A percentile compares a stretch with the other conserved stretches of the same genome.
Evolutionary conservation across 2,329 filamentous ascomycete species (phyloP).

Genomic region (Canariomyces notabilis): DNA sequence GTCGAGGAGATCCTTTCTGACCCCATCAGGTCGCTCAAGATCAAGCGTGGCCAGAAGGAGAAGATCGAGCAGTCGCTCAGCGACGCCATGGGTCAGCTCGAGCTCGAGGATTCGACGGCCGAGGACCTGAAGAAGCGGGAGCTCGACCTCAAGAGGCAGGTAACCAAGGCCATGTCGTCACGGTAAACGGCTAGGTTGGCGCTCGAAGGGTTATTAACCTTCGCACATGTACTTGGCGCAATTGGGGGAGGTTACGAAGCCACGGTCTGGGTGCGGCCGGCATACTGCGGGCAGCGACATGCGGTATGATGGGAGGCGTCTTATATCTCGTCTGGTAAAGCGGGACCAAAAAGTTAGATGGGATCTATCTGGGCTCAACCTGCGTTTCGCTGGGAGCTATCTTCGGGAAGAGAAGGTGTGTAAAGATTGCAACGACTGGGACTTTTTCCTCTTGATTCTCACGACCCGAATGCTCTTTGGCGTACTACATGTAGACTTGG

Average conservation of each 20-base stretch:
- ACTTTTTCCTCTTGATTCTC: slow-evolving; percentile 22
- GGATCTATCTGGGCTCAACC: slow-evolving; percentile 17
- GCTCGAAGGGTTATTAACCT: slow-evolving; percentile 18
- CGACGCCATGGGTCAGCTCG: slow-evolving; percentile 95
- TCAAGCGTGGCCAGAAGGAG: slow-evolving; percentile 99
- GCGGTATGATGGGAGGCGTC: slow-evolving; percentile 26
- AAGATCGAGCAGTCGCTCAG: slow-evolving; percentile 97
- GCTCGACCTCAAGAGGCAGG: slow-evolving; percentile 91
- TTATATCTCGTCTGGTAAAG: slow-evolving; percentile 24
- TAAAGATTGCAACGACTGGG: slow-evolving; percentile 23
- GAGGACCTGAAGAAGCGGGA: slow-evolving; percentile 99
- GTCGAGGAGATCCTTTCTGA: slow-evolving; percentile 99
- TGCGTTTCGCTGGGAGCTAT: slow-evolving; percentile 21
- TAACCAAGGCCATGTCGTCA: slow-evolving; percentile 97
- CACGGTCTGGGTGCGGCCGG: slow-evolving; percentile 20
- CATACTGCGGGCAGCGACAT: slow-evolving; percentile 16
- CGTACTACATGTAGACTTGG: slow-evolving; percentile 28
- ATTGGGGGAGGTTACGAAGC: slow-evolving; percentile 23
- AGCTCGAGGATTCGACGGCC: slow-evolving; percentile 84
- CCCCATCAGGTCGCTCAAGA: slow-evolving; percentile 89
- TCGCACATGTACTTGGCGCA: slow-evolving; percentile 17
- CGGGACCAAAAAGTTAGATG: slow-evolving; percentile 24
- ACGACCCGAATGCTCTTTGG: slow-evolving; percentile 22
- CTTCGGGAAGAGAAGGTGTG: slow-evolving; percentile 14
- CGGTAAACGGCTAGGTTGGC: slow-evolving; percentile 56